Percentiles rank a stretch among this genome's conserved stretches.
These are phyloP conservation scores for Pachyrhizus erosus DNA, from an alignment of 306 rosid genomes.

Conservation along the genomic window DNA sequence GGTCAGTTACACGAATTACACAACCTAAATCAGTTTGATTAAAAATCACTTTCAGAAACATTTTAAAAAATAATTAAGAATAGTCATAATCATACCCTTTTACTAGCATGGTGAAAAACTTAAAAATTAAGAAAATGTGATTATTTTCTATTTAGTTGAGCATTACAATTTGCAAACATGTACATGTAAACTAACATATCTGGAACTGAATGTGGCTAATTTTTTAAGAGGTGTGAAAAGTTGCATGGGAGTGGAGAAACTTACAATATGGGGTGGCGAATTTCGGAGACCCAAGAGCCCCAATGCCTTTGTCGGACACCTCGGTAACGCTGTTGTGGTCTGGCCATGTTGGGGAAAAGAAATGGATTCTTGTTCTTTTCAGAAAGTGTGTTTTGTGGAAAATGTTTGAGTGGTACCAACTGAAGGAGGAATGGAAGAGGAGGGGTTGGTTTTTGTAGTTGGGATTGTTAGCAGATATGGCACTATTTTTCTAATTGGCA, in stretches of 20 bases:
- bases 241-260: slow-evolving; percentile 38
- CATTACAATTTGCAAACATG: background rate
- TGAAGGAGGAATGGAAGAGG: slow-evolving; percentile 15
- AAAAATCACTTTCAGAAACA: too few relatives aligned
- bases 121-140: background rate
- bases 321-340: slow-evolving; percentile 91
- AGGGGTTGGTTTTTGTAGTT: slow-evolving; percentile 63
- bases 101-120: background rate
- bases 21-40: too few relatives aligned
- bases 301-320: slow-evolving; percentile 99
- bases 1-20: background rate
- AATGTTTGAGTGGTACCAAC: slow-evolving; percentile 28
- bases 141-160: too few relatives aligned
- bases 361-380: slow-evolving; percentile 39
- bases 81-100: background rate
- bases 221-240: background rate
- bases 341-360: slow-evolving; percentile 67
- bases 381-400: slow-evolving; percentile 51
- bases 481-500: slow-evolving; percentile 44
- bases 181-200: background rate
- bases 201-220: background rate
- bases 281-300: slow-evolving; percentile 99
- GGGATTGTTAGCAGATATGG: slow-evolving; percentile 19
- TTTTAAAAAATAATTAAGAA: too few relatives aligned
- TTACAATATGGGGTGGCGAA: slow-evolving; percentile 95